A percentile compares a stretch with the other conserved stretches of the same genome.
Conservation (phyloP, 805 yeast genomes). For the Cyberlindnera mississippiensis region DNA sequence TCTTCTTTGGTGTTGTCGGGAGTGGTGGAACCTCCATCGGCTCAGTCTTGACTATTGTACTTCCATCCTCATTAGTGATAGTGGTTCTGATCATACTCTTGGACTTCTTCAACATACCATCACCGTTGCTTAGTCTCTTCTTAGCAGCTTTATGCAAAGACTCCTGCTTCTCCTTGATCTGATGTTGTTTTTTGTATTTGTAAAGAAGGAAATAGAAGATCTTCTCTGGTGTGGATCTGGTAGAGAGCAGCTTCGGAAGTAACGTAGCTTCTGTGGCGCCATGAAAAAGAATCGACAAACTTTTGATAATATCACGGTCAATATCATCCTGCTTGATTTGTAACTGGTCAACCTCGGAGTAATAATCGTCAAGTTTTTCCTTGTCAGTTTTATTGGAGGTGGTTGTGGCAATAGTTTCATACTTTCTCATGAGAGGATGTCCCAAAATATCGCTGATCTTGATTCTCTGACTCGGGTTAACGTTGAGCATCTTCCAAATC, state of each 20-base stretch:
- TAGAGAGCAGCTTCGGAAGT: slow-evolving; percentile 46
- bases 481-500: slow-evolving; percentile 73
- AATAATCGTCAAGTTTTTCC: slow-evolving; percentile 32
- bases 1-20: slow-evolving; percentile 23
- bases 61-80: slow-evolving; percentile 30
- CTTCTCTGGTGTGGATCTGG: slow-evolving; percentile 69
- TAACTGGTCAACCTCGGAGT: slow-evolving; percentile 36
- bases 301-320: slow-evolving; percentile 71
- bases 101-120: slow-evolving; percentile 36
- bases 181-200: slow-evolving; percentile 69
- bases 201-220: slow-evolving; percentile 71
- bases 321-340: slow-evolving; percentile 39
- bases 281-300: slow-evolving; percentile 76
- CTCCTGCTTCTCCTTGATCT: slow-evolving; percentile 22
- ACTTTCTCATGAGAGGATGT: slow-evolving; percentile 81
- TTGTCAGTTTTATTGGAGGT: slow-evolving; percentile 28
- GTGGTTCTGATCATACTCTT: slow-evolving; percentile 40
- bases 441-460: slow-evolving; percentile 67
- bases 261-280: slow-evolving; percentile 60
- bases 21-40: slow-evolving; percentile 14
- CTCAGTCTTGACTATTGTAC: slow-evolving; percentile 22
- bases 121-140: slow-evolving; percentile 28
- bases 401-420: slow-evolving; percentile 41
- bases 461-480: slow-evolving; percentile 78
- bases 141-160: slow-evolving; percentile 20